Evolutionary conservation across 2,329 filamentous ascomycete genomes (phyloP), one percentile per base, ranked within the genome.

Genomic region (Escovopsis sp.): DNA sequence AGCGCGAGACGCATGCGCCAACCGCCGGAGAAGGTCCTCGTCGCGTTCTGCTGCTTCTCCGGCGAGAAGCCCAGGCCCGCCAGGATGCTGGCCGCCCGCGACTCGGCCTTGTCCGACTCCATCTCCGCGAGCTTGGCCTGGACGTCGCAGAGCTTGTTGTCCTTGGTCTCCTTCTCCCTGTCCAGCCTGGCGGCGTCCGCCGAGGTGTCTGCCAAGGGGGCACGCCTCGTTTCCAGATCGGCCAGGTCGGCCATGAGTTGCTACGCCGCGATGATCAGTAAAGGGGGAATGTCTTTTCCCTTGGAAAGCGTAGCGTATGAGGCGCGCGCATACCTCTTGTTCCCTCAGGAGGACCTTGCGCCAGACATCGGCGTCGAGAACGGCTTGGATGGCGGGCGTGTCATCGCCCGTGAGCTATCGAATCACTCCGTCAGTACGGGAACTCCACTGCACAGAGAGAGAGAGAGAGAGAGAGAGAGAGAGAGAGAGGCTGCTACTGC

Each of bases 1-100:
- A 98, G 73, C 12, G 91, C 91, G 55, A 98, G 68, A 70, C 91
- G 82, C 91, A 98, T 98, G 64, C 91, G 80, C 91, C 91, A 98
- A 82, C 91, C 91, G 73, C 91, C 91, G 41, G 91, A 98, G 67
- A 98, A 98, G 5, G 89, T 96, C 71, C 85, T 96, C 42, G 91
- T 98, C 13, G 91, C 81, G 57, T 75, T 87, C 53, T 94, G 84
- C 58, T 98, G 91, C 49, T 87, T 75, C 62, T 96, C 91, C 15
- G 84, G 62, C 0, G 91, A 96, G 74, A 98, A 98, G 52, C 91
- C 91, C 44, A 98, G 79, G 75, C 91, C 91, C 45, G 91, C 89
- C 41, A 98, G 72, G 57, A 98, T 98, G 63, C 85, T 95, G 39
- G 91, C 91, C 37, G 91, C 91, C 57, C 91, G 75, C 48, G 91